Conservation (phyloP, 2,329 filamentous ascomycete genomes). For the Aspergillus sp. region DNA sequence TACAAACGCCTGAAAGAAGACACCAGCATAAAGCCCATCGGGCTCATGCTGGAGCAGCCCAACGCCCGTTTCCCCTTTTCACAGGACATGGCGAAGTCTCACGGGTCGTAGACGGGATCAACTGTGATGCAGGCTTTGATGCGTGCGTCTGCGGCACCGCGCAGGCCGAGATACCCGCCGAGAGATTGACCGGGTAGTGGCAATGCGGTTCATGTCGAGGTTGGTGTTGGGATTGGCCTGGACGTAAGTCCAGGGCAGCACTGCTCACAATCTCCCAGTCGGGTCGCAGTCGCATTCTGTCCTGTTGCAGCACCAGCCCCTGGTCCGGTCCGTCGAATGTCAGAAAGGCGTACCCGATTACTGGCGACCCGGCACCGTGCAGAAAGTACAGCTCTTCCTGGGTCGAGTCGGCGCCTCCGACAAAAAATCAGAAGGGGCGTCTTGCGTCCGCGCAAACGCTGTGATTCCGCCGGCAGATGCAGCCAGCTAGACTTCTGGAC, state of each 20-base stretch:
- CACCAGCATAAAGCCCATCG: no score
- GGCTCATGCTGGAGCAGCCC: no score
- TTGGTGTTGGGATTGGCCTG: conserved; percentile 11
- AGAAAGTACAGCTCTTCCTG: conserved; percentile 46
- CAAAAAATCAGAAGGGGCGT: conserved; percentile 37
- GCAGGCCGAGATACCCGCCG: conserved; percentile 50
- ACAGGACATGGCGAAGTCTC: no score
- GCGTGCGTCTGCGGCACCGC: conserved; percentile 42
- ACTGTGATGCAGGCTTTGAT: conserved; percentile 46
- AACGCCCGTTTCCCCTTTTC: no score
- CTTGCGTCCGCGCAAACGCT: conserved; percentile 23
- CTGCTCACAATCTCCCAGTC: conserved; percentile 41
- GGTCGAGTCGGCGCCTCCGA: conserved; percentile 37
- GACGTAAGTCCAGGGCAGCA: conserved; percentile 31
- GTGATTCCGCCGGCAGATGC: conserved; percentile 31
- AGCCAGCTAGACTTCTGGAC: conserved; percentile 37
- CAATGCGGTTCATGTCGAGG: conserved; percentile 39
- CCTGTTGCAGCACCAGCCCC: conserved; percentile 35
- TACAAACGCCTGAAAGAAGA: no score
- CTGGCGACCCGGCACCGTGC: conserved; percentile 20
- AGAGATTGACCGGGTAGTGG: conserved; percentile 40
- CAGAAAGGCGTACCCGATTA: conserved; percentile 44
- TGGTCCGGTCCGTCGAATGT: conserved; percentile 51
- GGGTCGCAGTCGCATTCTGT: conserved; percentile 25
- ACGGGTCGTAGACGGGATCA: conserved; percentile 18